These are phyloP conservation scores for Talaromyces liani DNA, from an alignment of 495 filamentous ascomycete genomes.

Conservation along the genomic window DNA sequence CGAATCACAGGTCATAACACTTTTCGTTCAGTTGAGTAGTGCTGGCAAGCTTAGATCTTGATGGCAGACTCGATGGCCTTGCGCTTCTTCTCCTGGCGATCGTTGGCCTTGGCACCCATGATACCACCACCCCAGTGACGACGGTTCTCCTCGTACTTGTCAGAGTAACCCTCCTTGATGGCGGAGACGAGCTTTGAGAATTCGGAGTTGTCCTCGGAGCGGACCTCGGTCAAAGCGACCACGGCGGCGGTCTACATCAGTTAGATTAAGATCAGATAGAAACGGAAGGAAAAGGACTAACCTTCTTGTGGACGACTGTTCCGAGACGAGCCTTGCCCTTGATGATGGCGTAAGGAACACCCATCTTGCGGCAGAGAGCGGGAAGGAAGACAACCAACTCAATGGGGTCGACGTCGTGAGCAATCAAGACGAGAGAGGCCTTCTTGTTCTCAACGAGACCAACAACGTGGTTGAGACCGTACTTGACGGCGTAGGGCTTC, in stretches of 20 bases:
- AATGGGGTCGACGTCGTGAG: conserved; percentile 99
- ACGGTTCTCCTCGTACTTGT: conserved; percentile 88
- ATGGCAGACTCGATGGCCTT: conserved; percentile 87
- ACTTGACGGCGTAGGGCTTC: conserved; percentile 99
- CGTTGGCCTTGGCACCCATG: conserved; percentile 96
- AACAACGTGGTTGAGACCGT: conserved; percentile 99
- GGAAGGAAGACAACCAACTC: conserved; percentile 99
- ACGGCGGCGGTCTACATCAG: conserved; percentile 80
- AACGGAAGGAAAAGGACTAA: conserved; percentile 22
- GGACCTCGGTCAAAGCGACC: conserved; percentile 90
- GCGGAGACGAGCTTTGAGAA: conserved; percentile 91
- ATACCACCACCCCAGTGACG: conserved; percentile 99
- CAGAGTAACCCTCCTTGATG: conserved; percentile 96
- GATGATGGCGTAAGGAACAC: conserved; percentile 96
- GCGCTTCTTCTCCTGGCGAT: conserved; percentile 88
- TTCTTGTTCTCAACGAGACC: conserved; percentile 99
- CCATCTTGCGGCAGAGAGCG: conserved; percentile 99
- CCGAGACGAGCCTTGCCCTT: conserved; percentile 99
- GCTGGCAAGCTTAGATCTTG: conserved; percentile 68
- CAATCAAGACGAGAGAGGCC: conserved; percentile 92
- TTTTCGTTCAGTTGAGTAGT: neutral
- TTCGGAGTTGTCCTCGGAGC: conserved; percentile 95
- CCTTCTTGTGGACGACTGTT: conserved; percentile 99
- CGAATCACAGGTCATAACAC: neutral
- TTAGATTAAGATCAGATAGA: neutral